Evolutionary conservation across 768 basidiomycete genomes (phyloP).

Genomic region (Chalciporus pseudorubinellus): DNA sequence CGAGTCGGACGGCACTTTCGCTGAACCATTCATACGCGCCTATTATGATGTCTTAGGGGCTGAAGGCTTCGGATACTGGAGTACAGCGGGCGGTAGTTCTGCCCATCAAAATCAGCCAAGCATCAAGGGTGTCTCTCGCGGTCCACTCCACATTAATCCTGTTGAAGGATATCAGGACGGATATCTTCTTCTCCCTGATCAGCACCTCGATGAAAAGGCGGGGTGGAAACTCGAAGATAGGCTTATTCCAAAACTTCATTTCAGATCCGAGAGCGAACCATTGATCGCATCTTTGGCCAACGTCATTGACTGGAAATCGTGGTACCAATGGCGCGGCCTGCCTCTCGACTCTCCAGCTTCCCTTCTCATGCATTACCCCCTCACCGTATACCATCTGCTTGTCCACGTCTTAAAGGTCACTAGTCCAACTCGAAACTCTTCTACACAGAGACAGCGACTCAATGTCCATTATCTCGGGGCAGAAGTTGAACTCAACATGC

Average conservation of each 20-base stretch:
- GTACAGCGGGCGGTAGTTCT: slow-evolving; percentile 33
- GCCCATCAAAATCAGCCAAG: slow-evolving; percentile 29
- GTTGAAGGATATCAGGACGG: slow-evolving; percentile 31
- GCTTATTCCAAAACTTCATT: slow-evolving; percentile 35
- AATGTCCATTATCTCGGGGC: slow-evolving; percentile 39
- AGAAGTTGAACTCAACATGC: slow-evolving; percentile 39
- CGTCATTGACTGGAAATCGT: slow-evolving; percentile 41
- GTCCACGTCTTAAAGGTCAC: slow-evolving; percentile 34
- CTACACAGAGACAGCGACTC: slow-evolving; percentile 27
- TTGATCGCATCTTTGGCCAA: slow-evolving; percentile 26
- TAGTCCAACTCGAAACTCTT: slow-evolving; percentile 19
- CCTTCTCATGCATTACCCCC: slow-evolving; percentile 44
- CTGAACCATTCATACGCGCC: slow-evolving; percentile 33
- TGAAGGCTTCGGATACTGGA: slow-evolving; percentile 43
- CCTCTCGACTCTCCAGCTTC: slow-evolving; percentile 43
- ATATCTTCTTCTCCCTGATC: slow-evolving; percentile 32
- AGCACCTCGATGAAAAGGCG: slow-evolving; percentile 30
- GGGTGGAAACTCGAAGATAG: slow-evolving; percentile 37
- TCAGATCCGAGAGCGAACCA: slow-evolving; percentile 27
- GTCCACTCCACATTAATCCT: slow-evolving; percentile 7
- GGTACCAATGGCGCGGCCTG: slow-evolving; percentile 45
- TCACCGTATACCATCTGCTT: slow-evolving; percentile 40
- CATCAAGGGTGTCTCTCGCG: slow-evolving; percentile 5
- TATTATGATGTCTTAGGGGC: slow-evolving; percentile 38
- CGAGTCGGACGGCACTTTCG: slow-evolving; percentile 42